phyloP scores from a whole-genome alignment of 192 early-diverging fungal genomes.

The Chytriomyces hyalinus region DNA sequence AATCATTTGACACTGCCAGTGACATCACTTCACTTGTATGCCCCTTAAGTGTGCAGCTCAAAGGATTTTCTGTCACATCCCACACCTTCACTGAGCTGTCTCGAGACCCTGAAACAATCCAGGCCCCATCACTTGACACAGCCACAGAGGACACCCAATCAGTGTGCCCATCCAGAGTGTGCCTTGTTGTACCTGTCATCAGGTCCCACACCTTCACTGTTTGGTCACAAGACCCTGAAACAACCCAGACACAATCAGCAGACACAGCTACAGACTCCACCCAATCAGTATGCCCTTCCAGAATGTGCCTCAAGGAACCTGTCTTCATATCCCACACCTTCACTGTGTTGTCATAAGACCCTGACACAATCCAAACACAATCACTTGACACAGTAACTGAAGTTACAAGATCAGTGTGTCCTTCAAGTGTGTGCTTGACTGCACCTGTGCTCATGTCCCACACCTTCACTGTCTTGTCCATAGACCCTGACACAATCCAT shows the following conservation, averaged over 20 bases:
- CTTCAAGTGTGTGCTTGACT: constrained; percentile 6
- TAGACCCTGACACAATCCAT: constrained; percentile 22
- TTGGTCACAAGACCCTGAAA: constrained; percentile 30
- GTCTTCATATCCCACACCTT: constrained; percentile 28
- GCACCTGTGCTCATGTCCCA: constrained; percentile 18
- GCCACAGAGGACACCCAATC: constrained; percentile 9
- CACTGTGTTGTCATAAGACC: constrained; percentile 22
- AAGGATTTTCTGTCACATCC: constrained; percentile 58
- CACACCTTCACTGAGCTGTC: constrained; percentile 79
- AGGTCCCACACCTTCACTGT: constrained; percentile 33
- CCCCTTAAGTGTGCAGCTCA: constrained; percentile 3
- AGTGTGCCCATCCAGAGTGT: not conserved
- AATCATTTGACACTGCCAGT: constrained; percentile 1
- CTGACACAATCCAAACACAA: constrained; percentile 24
- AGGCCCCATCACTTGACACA: not conserved
- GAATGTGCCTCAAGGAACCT: not conserved
- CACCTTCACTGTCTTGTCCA: constrained; percentile 26
- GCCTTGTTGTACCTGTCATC: not conserved
- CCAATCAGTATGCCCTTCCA: constrained; percentile 25
- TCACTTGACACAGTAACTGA: constrained; percentile 21
- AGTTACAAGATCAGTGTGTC: constrained; percentile 26
- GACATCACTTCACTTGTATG: constrained; percentile 4
- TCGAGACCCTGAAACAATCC: not conserved
- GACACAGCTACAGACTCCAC: constrained; percentile 29
- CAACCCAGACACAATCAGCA: constrained; percentile 21